A percentile compares a stretch with the other conserved stretches of the same genome.
phyloP scores from a whole-genome alignment of 2,329 filamentous ascomycete genomes.

The Pseudogymnoascus sp. region DNA sequence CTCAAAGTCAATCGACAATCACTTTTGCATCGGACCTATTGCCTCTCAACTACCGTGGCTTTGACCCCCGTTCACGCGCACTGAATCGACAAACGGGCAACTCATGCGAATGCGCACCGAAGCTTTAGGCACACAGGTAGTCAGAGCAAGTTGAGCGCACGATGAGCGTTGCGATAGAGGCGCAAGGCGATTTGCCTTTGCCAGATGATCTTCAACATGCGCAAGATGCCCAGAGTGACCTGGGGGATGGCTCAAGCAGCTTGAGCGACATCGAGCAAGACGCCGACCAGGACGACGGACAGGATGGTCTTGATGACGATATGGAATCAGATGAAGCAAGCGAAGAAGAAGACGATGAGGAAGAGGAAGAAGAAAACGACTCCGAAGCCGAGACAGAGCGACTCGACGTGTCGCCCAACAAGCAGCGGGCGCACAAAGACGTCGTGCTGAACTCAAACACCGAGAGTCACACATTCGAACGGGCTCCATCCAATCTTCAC shows the following conservation, averaged over 20 bases:
- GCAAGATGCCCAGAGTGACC: constrained; percentile 26
- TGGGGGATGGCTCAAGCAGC: constrained; percentile 74
- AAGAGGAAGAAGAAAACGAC: constrained; percentile 49
- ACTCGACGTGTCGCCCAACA: constrained; percentile 78
- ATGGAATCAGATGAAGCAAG: constrained; percentile 38
- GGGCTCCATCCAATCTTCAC: constrained; percentile 70
- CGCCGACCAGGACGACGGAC: constrained; percentile 59
- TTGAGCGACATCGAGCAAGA: constrained; percentile 72
- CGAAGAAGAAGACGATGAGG: constrained; percentile 32
- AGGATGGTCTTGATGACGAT: constrained; percentile 50
- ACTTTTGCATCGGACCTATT: background rate
- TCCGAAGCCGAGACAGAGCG: constrained; percentile 93
- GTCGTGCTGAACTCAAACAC: constrained; percentile 51
- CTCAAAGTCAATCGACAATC: background rate
- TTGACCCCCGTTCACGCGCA: background rate
- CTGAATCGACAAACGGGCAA: constrained; percentile 8
- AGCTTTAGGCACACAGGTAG: background rate
- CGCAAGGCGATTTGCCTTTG: constrained; percentile 21
- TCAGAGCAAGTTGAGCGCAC: constrained; percentile 15
- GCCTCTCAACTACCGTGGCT: background rate
- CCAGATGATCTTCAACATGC: constrained; percentile 22
- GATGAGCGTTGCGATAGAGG: constrained; percentile 26
- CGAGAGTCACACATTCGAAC: constrained; percentile 48
- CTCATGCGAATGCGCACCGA: constrained; percentile 3
- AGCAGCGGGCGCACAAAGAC: constrained; percentile 48